phyloP scores from a whole-genome alignment of 1,139 yeast species.

The Sugiyamaella paludigena region DNA sequence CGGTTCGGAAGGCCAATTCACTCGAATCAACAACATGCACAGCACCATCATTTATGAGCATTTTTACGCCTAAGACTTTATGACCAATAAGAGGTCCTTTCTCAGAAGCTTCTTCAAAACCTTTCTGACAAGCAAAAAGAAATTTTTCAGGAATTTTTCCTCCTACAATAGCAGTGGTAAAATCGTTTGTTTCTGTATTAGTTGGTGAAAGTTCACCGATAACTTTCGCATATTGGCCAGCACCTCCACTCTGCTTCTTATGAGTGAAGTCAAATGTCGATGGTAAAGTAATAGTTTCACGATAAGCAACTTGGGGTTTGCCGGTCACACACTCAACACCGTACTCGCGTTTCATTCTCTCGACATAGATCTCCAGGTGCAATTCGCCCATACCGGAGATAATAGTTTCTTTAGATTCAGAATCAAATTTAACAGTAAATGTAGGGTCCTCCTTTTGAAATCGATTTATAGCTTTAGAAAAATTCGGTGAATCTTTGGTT shows the following conservation, averaged over 20 bases:
- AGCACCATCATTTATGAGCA: slow-evolving; percentile 96
- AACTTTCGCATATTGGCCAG: slow-evolving; percentile 98
- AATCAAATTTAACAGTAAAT: slow-evolving; percentile 85
- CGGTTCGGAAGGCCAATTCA: slow-evolving; percentile 91
- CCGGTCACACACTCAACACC: slow-evolving; percentile 95
- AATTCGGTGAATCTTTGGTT: slow-evolving; percentile 81
- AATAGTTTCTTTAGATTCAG: slow-evolving; percentile 91
- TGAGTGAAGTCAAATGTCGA: slow-evolving; percentile 91
- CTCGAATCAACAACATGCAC: slow-evolving; percentile 97
- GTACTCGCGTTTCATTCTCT: slow-evolving; percentile 96
- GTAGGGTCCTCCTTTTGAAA: slow-evolving; percentile 99
- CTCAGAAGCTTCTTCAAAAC: slow-evolving; percentile 91
- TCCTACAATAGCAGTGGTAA: slow-evolving; percentile 87
- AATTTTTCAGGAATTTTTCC: slow-evolving; percentile 96
- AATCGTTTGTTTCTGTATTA: slow-evolving; percentile 59
- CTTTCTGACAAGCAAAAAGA: slow-evolving; percentile 91
- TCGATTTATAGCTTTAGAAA: slow-evolving; percentile 93
- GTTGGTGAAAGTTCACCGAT: slow-evolving; percentile 76
- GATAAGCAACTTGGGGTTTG: slow-evolving; percentile 95
- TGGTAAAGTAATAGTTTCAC: slow-evolving; percentile 80
- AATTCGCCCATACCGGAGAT: slow-evolving; percentile 99
- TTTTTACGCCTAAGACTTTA: slow-evolving; percentile 84
- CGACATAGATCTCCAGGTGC: slow-evolving; percentile 94
- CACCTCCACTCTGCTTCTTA: slow-evolving; percentile 99
- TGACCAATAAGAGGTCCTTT: slow-evolving; percentile 98